These are phyloP conservation scores for Microcera coccophila DNA, from an alignment of 2,329 filamentous ascomycete species.

Conservation along the genomic window DNA sequence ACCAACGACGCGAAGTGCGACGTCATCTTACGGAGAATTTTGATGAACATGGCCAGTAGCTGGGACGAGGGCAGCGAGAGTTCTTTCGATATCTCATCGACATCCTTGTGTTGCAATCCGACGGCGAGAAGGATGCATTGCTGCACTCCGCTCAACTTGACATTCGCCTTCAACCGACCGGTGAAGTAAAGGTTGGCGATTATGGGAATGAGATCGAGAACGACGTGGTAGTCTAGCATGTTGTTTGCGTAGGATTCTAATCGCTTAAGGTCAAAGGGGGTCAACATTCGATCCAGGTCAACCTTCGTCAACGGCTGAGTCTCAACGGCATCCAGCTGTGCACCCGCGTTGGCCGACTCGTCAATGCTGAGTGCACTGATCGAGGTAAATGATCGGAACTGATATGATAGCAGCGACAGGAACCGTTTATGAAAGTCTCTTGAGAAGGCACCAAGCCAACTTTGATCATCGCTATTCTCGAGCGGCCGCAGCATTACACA, in stretches of 20 bases:
- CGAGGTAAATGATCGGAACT: conserved; percentile 80
- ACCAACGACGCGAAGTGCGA: conserved; percentile 72
- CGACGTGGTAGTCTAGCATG: conserved; percentile 96
- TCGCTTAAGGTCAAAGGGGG: conserved; percentile 91
- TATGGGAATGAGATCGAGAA: conserved; percentile 83
- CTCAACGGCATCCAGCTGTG: conserved; percentile 56
- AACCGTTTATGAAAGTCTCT: conserved; percentile 95
- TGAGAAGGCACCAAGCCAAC: conserved; percentile 87
- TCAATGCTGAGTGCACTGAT: conserved; percentile 80
- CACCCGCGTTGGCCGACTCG: conserved; percentile 73
- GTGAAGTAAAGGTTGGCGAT: conserved; percentile 84
- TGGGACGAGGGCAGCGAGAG: conserved; percentile 70
- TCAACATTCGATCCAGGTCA: conserved; percentile 73
- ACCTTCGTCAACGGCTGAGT: conserved; percentile 61
- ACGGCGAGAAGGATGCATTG: conserved; percentile 83
- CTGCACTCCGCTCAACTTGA: conserved; percentile 78
- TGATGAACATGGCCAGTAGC: conserved; percentile 94
- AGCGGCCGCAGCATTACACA: conserved; percentile 94
- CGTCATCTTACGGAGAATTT: conserved; percentile 85
- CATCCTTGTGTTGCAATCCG: conserved; percentile 83
- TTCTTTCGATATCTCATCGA: conserved; percentile 78
- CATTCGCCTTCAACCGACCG: conserved; percentile 61
- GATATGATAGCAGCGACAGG: conserved; percentile 81
- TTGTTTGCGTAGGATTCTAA: conserved; percentile 95
- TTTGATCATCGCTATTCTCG: conserved; percentile 60